Base-by-base conservation (phyloP, 139 green algal species). In the Desmodesmus armatus region DNA sequence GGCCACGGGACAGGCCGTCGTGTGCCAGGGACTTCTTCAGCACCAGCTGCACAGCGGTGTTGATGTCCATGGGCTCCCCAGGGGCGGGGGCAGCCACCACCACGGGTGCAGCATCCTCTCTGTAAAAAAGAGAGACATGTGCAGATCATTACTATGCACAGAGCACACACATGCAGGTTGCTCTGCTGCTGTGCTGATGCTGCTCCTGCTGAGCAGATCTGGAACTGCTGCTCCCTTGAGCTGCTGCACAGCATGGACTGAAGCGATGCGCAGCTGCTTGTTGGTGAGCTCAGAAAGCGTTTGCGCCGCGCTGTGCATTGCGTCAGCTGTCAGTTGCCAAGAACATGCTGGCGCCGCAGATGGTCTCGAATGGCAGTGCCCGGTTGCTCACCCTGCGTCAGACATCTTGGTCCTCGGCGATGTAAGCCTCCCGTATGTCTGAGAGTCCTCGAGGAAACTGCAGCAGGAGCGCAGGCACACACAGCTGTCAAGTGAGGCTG, bases 11-110 rank as follows among this genome's bases (percentile, higher is more conserved):
- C 77, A 99, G 95, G 62, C 97, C 97, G 85, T 99, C 97, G 89
- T 99, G 94, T 23, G 96, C 96, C 79, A 99, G 91, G 3, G 97
- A 91, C 94, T 99, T 99, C 94, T 99, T 99, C 78, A 99, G 93
- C 65, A 99, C 97, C 80, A 96, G 80, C 90, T 94, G 86, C 81
- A 99, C 91, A 58, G 97, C 97, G n/a, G 89, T 93, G 92, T 98
- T 99, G 66, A 99, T 92, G 91, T 99, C 97, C 94, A 99, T 97
- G 75, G 96, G 92, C 93, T 99, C 97, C 51, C 88, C 95, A 51
- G 96, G 93, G 35, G 93, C 96, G 72, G 93, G 87, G 69, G 91
- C 95, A 37, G 81, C 82, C 78, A 73, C 88, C 70, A 88, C 86
- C 62, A 89, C 87, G 35, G 87, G 85, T 66, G n/a, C n/a, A n/a